Evolutionary conservation across 164 flowering plant genomes (phyloP), one percentile per base, ranked within the genome.

Genomic region (Buxus sempervirens): DNA sequence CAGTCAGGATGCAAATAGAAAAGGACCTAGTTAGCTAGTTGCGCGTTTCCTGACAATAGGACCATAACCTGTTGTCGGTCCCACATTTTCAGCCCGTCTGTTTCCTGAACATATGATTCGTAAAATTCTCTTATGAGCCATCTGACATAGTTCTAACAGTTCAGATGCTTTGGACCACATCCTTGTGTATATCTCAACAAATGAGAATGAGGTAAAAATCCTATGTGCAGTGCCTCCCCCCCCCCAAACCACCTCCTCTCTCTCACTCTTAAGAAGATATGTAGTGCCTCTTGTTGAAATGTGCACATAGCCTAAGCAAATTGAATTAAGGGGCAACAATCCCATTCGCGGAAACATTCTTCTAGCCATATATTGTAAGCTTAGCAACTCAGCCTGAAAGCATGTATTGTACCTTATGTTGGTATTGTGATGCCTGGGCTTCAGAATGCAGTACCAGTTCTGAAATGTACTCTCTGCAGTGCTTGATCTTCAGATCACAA

Each of bases 361-460:
- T 32, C 49, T 22, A n/a, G 2, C 0, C 27, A 24, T 15, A 26
- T 58, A 19, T 6, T 8, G 28, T 10, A 16, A 10, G 51, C 55
- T 19, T 19, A 58, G 0, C 6, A 16, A 16, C 42, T 42, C 63
- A 41, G 55, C 70, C 24, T 19, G 21, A 7, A 2, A 62, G 58
- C 62, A 9, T 66, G 60, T 25, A 15, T 51, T 57, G 24, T 86
- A 90, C 98, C 95, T 89, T 93, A 70, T 88, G 83, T 72, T 90
- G 93, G 74, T 82, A 93, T 51, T 86, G 85, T 32, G 82, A 81
- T 70, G 98, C 86, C 72, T 93, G 96, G 60, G 96, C 96, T 64
- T 93, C 95, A 55, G 96, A 84, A 79, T 93, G 98, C 82, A 90
- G 61, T 25, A 85, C 72, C 71, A 93, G 74, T 77, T 93, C 96